These are phyloP conservation scores for Cutaneotrichosporon mucoides DNA, from an alignment of 1,284 basidiomycete genomes.

Conservation along the genomic window DNA sequence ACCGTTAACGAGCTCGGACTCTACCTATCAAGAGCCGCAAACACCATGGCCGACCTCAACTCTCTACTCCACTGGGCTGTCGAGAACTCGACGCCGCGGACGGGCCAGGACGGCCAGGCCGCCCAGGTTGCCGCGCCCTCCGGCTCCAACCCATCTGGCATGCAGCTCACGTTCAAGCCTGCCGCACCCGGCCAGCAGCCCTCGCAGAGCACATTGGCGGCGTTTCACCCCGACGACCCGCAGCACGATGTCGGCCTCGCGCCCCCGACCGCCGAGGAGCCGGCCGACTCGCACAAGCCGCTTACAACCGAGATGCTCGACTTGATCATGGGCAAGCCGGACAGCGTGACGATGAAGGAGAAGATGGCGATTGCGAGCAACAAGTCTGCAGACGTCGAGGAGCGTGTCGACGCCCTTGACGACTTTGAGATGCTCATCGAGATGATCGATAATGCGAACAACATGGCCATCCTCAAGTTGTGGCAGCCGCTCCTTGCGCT, in stretches of 20 bases:
- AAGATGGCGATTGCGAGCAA: slow-evolving; percentile 71
- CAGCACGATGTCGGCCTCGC: not conserved
- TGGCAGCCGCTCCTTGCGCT: slow-evolving; percentile 77
- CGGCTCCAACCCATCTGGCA: slow-evolving; percentile 3
- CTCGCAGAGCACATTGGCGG: slow-evolving; percentile 15
- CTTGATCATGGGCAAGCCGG: slow-evolving; percentile 77
- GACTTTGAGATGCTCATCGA: slow-evolving; percentile 96
- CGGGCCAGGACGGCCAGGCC: not conserved
- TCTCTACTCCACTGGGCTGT: slow-evolving; percentile 28
- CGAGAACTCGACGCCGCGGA: slow-evolving; percentile 31
- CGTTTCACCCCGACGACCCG: slow-evolving; percentile 42
- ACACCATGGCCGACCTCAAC: slow-evolving; percentile 23
- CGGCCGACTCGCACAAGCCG: slow-evolving; percentile 13
- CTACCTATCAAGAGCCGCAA: too few relatives aligned
- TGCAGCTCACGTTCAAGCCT: slow-evolving; percentile 39
- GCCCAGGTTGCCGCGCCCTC: not conserved
- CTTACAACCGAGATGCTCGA: slow-evolving; percentile 67
- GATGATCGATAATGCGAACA: slow-evolving; percentile 92
- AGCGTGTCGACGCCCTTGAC: slow-evolving; percentile 75
- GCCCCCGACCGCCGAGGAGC: not conserved
- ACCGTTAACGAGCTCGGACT: too few relatives aligned
- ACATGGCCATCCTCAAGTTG: slow-evolving; percentile 76
- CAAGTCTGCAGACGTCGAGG: slow-evolving; percentile 58
- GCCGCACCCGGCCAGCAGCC: slow-evolving; percentile 13
- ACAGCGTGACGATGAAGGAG: slow-evolving; percentile 82